These are phyloP conservation scores for Chalaropsis thielavioides DNA, from an alignment of 2,329 filamentous ascomycete species.

Conservation along the genomic window DNA sequence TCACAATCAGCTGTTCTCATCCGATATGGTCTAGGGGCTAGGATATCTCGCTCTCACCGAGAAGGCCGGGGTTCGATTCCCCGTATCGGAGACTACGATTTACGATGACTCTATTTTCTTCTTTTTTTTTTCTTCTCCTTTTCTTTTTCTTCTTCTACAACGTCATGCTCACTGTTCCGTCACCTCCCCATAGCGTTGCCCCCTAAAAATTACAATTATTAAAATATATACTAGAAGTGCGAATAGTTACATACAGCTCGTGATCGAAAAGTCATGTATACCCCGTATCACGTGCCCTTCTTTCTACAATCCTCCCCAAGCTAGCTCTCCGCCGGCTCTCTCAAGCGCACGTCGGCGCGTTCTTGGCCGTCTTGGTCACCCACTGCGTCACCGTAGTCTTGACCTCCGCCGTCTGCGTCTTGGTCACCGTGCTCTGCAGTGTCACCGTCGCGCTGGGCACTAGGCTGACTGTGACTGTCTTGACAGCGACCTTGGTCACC, in stretches of 20 bases:
- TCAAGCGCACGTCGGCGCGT: conserved; percentile 7
- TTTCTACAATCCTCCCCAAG: background rate
- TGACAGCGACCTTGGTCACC: background rate
- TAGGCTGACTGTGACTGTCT: background rate
- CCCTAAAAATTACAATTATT: background rate
- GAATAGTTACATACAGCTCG: background rate
- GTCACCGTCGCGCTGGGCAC: background rate
- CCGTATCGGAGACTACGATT: conserved; percentile 18
- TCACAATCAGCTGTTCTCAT: background rate
- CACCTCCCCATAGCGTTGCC: no score
- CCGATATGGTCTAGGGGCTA: conserved; percentile 14
- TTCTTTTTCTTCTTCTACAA: background rate
- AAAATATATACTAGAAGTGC: background rate
- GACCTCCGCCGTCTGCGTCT: background rate
- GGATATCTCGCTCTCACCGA: conserved; percentile 17
- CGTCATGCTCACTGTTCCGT: background rate
- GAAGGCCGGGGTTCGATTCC: conserved; percentile 21
- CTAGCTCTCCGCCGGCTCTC: no score
- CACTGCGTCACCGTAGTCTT: background rate
- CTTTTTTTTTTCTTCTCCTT: background rate
- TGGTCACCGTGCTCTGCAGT: conserved; percentile 5
- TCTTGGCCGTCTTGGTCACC: conserved; percentile 7
- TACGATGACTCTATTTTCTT: background rate
- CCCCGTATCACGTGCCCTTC: background rate
- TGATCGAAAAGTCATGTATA: background rate